These are phyloP conservation scores for Mycena leptocephala DNA, from an alignment of 768 basidiomycete species.

Conservation along the genomic window DNA sequence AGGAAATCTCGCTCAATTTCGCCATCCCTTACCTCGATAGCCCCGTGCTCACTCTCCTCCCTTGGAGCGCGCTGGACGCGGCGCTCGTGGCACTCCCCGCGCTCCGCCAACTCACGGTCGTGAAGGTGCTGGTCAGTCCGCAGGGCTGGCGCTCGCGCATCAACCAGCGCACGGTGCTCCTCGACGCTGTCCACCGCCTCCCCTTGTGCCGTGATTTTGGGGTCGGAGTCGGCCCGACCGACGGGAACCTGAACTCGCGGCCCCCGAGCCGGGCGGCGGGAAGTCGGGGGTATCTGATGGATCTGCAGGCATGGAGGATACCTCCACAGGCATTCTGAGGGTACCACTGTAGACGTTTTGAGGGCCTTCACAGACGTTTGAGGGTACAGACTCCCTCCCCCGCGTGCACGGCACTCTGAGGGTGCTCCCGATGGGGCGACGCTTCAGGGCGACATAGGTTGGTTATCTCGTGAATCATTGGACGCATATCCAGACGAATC, in stretches of 20 bases:
- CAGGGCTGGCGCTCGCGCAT: slow-evolving; percentile 29
- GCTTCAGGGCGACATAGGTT: too few species aligned
- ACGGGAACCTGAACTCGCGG: neutral
- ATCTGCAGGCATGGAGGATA: neutral
- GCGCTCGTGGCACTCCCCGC: slow-evolving; percentile 20
- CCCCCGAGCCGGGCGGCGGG: slow-evolving; percentile 26
- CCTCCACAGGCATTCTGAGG: too few species aligned
- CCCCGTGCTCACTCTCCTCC: slow-evolving; percentile 13
- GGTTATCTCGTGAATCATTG: too few species aligned
- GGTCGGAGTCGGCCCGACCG: neutral
- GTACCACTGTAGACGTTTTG: neutral
- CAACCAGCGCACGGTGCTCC: slow-evolving; percentile 24
- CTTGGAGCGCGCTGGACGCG: slow-evolving; percentile 15
- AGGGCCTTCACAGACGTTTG: neutral
- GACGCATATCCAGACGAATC: too few species aligned
- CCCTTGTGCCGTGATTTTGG: slow-evolving; percentile 25
- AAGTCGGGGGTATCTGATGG: slow-evolving; percentile 3
- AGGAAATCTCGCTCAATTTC: slow-evolving; percentile 23
- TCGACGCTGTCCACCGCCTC: slow-evolving; percentile 10
- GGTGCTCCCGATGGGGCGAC: too few species aligned
- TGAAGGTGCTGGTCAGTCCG: slow-evolving; percentile 31
- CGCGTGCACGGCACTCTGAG: too few species aligned
- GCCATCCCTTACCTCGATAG: slow-evolving; percentile 33
- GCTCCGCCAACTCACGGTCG: slow-evolving; percentile 19
- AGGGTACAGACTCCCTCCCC: neutral